These are phyloP conservation scores for Eugenia klotzschiana DNA, from an alignment of 441 rosid species.

Conservation along the genomic window DNA sequence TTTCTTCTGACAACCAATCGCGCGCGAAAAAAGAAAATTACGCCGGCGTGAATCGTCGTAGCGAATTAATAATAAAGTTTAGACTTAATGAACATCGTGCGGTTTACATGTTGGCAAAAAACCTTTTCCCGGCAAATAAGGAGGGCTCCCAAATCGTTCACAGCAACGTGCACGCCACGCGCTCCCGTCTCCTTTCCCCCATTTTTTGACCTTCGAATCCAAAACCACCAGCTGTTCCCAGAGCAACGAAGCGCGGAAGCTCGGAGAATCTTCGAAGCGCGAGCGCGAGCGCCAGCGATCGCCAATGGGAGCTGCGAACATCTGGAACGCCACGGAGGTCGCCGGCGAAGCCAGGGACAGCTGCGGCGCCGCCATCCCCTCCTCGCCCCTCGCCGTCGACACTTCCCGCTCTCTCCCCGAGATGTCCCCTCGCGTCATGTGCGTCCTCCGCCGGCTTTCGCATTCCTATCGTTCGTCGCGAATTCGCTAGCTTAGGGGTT, in stretches of 20 bases:
- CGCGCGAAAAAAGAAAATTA: too few relatives aligned
- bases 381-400: conserved; percentile 37
- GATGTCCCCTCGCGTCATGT: conserved; percentile 54
- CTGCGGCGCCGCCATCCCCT: conserved; percentile 13
- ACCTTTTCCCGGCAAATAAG: neutral
- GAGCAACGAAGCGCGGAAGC: neutral
- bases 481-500: neutral
- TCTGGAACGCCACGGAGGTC: conserved; percentile 27
- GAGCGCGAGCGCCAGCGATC: neutral
- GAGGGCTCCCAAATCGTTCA: neutral
- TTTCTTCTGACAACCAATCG: too few relatives aligned
- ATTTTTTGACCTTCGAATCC: neutral
- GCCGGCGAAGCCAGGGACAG: conserved; percentile 9
- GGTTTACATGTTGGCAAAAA: too few relatives aligned
- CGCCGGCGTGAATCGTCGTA: too few relatives aligned
- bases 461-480: neutral
- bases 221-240: neutral
- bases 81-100: too few relatives aligned
- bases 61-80: too few relatives aligned
- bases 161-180: neutral
- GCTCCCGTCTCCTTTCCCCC: neutral
- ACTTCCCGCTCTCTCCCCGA: conserved; percentile 33
- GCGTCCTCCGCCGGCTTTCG: neutral
- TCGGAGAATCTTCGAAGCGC: neutral
- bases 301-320: conserved; percentile 31